A percentile compares a stretch with the other conserved stretches of the same genome.
Conservation (phyloP, 768 basidiomycete genomes). For the Podaxis rugospora region DNA sequence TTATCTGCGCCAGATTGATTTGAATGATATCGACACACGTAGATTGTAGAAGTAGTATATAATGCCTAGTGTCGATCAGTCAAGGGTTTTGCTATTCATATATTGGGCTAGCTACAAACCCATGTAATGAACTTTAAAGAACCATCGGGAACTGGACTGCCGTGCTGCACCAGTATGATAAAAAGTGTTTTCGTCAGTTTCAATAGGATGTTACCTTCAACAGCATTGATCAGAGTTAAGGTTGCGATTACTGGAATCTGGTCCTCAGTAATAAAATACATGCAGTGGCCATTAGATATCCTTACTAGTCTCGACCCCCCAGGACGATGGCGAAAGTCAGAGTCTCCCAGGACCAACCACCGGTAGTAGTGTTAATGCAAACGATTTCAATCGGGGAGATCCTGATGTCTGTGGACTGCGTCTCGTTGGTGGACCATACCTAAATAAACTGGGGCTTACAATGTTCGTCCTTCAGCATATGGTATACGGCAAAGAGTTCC, state of each 20-base stretch:
- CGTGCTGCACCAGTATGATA: background rate
- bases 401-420: background rate
- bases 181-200: background rate
- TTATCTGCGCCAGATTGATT: background rate
- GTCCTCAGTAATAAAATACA: too few species aligned
- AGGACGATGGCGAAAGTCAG: background rate
- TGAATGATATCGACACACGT: background rate
- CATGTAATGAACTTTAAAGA: slow-evolving; percentile 3
- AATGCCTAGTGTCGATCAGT: background rate
- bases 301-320: background rate
- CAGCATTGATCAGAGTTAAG: background rate
- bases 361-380: background rate
- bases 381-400: background rate
- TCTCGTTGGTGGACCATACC: too few species aligned
- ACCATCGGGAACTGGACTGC: background rate
- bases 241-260: background rate
- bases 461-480: background rate
- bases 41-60: slow-evolving; percentile 1
- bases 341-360: background rate
- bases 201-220: background rate
- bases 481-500: background rate
- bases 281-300: background rate
- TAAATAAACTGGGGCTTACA: background rate
- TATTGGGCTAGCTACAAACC: background rate
- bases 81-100: background rate